phyloP scores from a whole-genome alignment of 169 alveolate genomes.

The Plasmodium berghei region DNA sequence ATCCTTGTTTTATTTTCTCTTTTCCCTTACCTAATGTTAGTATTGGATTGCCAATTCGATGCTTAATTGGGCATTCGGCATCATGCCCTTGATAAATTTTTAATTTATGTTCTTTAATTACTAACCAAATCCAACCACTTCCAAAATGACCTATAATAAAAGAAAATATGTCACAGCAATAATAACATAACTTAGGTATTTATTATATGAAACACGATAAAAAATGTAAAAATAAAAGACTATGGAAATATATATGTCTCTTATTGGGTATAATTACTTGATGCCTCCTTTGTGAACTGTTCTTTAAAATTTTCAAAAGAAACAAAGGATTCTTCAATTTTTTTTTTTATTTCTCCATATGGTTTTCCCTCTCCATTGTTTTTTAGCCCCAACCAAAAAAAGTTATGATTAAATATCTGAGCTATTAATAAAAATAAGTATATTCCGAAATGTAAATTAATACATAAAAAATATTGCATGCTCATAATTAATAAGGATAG shows the following conservation, averaged over 20 bases:
- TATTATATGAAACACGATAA: background rate
- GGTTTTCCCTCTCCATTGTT: conserved; percentile 93
- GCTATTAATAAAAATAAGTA: conserved; percentile 35
- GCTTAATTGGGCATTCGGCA: conserved; percentile 90
- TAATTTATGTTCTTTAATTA: conserved; percentile 80
- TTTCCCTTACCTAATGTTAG: conserved; percentile 82
- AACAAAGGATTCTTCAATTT: conserved; percentile 90
- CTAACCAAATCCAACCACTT: conserved; percentile 96
- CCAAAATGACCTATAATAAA: conserved; percentile 87
- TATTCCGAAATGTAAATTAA: conserved; percentile 8
- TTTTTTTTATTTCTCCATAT: conserved; percentile 83
- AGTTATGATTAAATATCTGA: conserved; percentile 81
- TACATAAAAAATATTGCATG: background rate
- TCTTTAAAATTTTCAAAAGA: conserved; percentile 87
- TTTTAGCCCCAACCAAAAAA: conserved; percentile 87
- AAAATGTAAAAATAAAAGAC: background rate
- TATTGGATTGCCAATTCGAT: conserved; percentile 87
- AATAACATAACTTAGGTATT: background rate
- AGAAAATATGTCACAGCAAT: background rate
- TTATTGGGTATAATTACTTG: conserved; percentile 17
- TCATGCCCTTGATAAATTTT: conserved; percentile 89
- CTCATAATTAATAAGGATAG: background rate
- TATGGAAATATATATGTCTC: background rate
- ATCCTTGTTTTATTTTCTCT: background rate
- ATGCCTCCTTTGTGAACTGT: conserved; percentile 79